Base-by-base conservation (phyloP, 495 filamentous ascomycete species). In the Aspergillus steynii region DNA sequence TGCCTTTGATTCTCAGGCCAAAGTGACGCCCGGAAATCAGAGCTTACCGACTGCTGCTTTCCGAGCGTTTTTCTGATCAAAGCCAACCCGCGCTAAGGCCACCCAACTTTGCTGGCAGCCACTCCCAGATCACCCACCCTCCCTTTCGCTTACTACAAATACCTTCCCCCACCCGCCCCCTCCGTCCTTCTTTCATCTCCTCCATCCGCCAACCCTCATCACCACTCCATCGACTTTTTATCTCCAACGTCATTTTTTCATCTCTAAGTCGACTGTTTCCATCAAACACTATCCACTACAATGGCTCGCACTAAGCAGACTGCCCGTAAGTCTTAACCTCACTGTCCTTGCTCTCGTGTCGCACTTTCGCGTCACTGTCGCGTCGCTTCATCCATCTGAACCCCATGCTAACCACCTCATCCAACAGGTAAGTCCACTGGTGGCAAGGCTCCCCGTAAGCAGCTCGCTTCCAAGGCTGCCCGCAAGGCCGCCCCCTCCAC, bases 261-360 rank as follows among this genome's bases (percentile, higher is more conserved):
- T 78, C 79, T 73, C 68, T 70, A 78, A 73, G 53, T 60, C 67
- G 66, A 69, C 70, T 67, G 77, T 76, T 67, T 81, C 68, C 77
- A 82, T 79, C 74, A 79, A 77, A 70, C 63, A 61, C 66, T 61
- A 74, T 75, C 77, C 70, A 62, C 68, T 69, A 84, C 77, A 84
- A 99, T 99, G 95, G 95, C 95, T 74, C 91, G 95, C 79, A 99
- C 95, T 71, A 99, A 99, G 91, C 95, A 99, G 84, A 99, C 95
- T 80, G 95, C 95, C 78, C 95, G 95, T 88, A 91, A 88, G 87
- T 87, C 62, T 9, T 29, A 49, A 59, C 58, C 61, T 69, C 59
- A 57, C 68, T 65, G 61, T 58, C 60, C 59, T 65, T 66, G 20
- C 56, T 57, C 60, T 64, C 60, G 63, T 29, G 58, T 45, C 52